Evolutionary conservation across 1,284 basidiomycete species (phyloP), one percentile per base, ranked within the genome.

Genomic region (Tilletia walkeri): DNA sequence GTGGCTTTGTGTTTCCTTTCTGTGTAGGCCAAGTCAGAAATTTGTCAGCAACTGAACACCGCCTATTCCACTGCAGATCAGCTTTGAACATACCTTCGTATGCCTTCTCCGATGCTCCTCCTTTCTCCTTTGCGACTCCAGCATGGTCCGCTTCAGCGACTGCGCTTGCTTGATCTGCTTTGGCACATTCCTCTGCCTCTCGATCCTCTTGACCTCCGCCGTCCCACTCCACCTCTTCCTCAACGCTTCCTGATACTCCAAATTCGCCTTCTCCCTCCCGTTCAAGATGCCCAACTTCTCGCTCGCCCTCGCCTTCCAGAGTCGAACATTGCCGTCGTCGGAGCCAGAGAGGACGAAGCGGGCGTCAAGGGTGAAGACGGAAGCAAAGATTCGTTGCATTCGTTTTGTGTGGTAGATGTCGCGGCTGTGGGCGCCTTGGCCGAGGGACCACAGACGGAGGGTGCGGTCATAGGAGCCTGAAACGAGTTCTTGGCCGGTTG

Each of bases 371-470:
- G 93, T 93, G 86, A 91, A 98, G 3, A 84, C 41, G 10, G 75
- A 70, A 41, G 73, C 69, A 65, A 80, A 81, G 74, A 80, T 93
- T 91, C 94, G 89, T 84, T 99, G 95, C 96, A 99, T 99, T 54
- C 96, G 92, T 86, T 98, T 98, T 34, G 94, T 95, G 85, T 99
- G 95, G 84, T 99, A 99, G 4, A 95, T 90, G 83, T 98, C 95
- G 24, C 92, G 90, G 2, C 88, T 88, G 70, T 80, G 80, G 45
- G 89, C 89, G 2, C 94, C 95, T 63, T 88, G 88, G 41, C 92
- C 92, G 75, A 93, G 90, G 75, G 91, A 90, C 95, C 95, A 99
- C 82, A 99, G 88, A 67, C 95, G 87, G 49, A 98, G 87, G 0
- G 95, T 98, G 67, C 95, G 88, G 84, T 99, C 96, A 89, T 95